Evolutionary conservation across 768 basidiomycete species (phyloP).

Genomic region (Pilatotrama ljubarskyi): DNA sequence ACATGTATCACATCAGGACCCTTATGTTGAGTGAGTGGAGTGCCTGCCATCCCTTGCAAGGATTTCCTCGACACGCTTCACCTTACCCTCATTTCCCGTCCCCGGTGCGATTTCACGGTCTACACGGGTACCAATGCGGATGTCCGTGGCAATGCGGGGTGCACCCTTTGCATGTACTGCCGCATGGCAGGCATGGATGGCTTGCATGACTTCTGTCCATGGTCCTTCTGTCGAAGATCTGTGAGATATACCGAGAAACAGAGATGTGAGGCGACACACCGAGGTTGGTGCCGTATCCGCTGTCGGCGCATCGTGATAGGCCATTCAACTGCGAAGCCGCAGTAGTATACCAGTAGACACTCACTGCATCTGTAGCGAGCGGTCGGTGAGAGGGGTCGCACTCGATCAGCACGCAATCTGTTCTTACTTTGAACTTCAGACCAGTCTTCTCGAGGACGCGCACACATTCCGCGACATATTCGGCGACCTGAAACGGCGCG

Average conservation of each 20-base stretch:
- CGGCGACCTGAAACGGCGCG: constrained; percentile 56
- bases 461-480: constrained; percentile 81
- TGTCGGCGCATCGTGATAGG: constrained; percentile 30
- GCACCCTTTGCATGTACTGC: constrained; percentile 80
- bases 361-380: constrained; percentile 63
- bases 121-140: constrained; percentile 89
- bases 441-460: constrained; percentile 81
- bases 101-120: constrained; percentile 64
- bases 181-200: constrained; percentile 88
- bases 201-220: constrained; percentile 80
- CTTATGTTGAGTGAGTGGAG: too few relatives aligned
- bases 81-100: constrained; percentile 77
- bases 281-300: constrained; percentile 91
- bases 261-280: constrained; percentile 43
- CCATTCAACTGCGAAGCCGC: not conserved
- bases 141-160: constrained; percentile 84
- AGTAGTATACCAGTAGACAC: constrained; percentile 21
- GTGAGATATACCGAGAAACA: too few relatives aligned
- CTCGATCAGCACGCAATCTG: not conserved
- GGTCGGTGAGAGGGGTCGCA: not conserved
- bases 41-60: constrained; percentile 41
- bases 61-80: constrained; percentile 80
- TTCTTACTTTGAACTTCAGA: constrained; percentile 73
- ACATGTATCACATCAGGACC: not conserved
- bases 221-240: constrained; percentile 72